phyloP scores from a whole-genome alignment of 768 basidiomycete genomes.

The Ephemerocybe angulata region DNA sequence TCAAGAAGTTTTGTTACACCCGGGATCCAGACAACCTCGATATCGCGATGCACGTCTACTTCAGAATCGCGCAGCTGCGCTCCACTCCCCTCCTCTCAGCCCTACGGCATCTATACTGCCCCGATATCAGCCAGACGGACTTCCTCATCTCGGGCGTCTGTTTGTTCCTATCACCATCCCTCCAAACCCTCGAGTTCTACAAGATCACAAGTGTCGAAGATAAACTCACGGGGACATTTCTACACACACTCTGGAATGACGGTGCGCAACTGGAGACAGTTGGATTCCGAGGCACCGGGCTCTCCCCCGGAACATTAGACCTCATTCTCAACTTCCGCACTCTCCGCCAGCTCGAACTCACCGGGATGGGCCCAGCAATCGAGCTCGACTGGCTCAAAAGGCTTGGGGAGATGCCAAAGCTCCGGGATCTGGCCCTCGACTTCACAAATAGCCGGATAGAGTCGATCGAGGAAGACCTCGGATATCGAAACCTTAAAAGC shows the following conservation, averaged over 20 bases:
- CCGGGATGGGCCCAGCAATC: conserved; percentile 24
- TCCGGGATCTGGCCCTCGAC: conserved; percentile 25
- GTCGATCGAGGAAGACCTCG: conserved; percentile 20
- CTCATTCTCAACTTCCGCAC: conserved; percentile 19
- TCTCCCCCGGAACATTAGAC: conserved; percentile 25
- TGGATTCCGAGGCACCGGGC: conserved; percentile 20
- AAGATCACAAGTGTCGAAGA: conserved; percentile 29
- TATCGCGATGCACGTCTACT: conserved; percentile 34
- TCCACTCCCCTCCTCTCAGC: conserved; percentile 23
- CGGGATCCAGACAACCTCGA: conserved; percentile 26
- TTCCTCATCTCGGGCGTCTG: conserved; percentile 32
- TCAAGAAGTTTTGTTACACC: conserved; percentile 27
- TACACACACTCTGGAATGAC: conserved; percentile 24
- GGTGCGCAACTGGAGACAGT: conserved; percentile 25
- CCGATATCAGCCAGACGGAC: conserved; percentile 25
- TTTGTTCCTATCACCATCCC: conserved; percentile 28
- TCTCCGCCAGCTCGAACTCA: conserved; percentile 21
- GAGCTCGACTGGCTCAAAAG: conserved; percentile 20
- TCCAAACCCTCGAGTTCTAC: conserved; percentile 25
- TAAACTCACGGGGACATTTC: conserved; percentile 30
- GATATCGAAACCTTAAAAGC: conserved; percentile 21
- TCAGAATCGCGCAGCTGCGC: conserved; percentile 28
- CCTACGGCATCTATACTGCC: conserved; percentile 27
- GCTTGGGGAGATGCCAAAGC: conserved; percentile 21
- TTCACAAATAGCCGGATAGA: conserved; percentile 19